Percentiles rank a stretch among this genome's conserved stretches.
phyloP scores from a whole-genome alignment of 306 rosid genomes.

The Rosa chinensis region DNA sequence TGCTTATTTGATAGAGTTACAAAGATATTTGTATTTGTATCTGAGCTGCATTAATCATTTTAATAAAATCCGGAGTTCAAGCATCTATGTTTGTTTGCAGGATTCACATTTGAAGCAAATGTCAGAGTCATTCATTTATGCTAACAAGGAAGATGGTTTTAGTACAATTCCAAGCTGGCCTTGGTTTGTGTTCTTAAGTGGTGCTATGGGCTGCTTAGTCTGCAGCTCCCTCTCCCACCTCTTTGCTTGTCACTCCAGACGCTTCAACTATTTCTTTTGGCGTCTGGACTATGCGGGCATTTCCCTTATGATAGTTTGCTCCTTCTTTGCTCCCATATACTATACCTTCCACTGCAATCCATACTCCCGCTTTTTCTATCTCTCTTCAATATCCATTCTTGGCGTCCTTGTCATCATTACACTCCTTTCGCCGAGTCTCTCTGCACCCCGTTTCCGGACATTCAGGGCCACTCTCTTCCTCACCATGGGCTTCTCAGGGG shows the following conservation, averaged over 20 bases:
- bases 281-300: conserved; percentile 92
- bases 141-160: conserved; percentile 24
- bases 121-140: conserved; percentile 27
- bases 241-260: conserved; percentile 78
- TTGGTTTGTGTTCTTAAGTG: conserved; percentile 76
- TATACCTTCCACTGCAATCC: conserved; percentile 72
- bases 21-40: too few species aligned
- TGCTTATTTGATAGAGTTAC: not conserved
- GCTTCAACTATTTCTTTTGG: conserved; percentile 77
- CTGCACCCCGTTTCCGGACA: conserved; percentile 54
- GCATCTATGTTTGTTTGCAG: conserved; percentile 29
- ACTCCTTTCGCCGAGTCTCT: conserved; percentile 68
- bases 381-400: conserved; percentile 61
- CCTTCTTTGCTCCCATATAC: conserved; percentile 88
- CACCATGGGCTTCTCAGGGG: conserved; percentile 88
- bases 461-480: conserved; percentile 71
- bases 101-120: conserved; percentile 40
- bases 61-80: not conserved
- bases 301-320: conserved; percentile 76
- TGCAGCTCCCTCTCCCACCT: conserved; percentile 87
- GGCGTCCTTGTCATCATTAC: conserved; percentile 58
- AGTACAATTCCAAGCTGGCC: conserved; percentile 70
- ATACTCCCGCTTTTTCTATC: conserved; percentile 45
- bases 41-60: not conserved
- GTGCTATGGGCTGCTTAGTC: conserved; percentile 83